Conservation (phyloP, 805 yeast genomes). For the Nakazawaea sp. region DNA sequence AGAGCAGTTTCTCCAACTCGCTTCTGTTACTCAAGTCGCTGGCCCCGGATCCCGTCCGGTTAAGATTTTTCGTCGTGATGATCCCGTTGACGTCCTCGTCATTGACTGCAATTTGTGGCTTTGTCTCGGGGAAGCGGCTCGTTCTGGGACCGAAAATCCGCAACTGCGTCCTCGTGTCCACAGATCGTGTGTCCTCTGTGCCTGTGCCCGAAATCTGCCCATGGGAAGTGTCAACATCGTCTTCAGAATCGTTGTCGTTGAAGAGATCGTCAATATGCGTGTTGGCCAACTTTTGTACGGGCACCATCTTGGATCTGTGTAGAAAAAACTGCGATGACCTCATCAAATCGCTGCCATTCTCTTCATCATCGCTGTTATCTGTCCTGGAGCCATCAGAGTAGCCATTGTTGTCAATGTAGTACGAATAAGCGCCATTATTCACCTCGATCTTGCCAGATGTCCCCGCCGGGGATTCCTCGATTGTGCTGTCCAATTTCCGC, state of each 20-base stretch:
- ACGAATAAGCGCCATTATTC: conserved; percentile 4
- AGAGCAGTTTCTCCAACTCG: conserved; percentile 8
- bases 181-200: neutral
- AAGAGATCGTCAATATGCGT: conserved; percentile 3
- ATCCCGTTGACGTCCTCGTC: conserved; percentile 8
- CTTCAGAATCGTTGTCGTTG: neutral
- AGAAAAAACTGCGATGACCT: conserved; percentile 8
- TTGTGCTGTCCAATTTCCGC: no score
- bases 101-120: neutral
- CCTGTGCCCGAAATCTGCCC: neutral
- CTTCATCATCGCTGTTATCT: conserved; percentile 2
- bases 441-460: neutral
- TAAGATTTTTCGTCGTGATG: neutral
- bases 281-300: conserved; percentile 1
- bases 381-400: neutral
- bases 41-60: conserved; percentile 2
- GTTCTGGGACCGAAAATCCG: no score
- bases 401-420: conserved; percentile 5
- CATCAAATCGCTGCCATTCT: conserved; percentile 1
- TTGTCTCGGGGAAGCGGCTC: neutral
- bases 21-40: conserved; percentile 10
- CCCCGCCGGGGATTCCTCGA: neutral
- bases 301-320: conserved; percentile 4
- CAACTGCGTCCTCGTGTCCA: neutral
- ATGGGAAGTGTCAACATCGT: neutral